Base-by-base conservation (phyloP, 2,329 filamentous ascomycete species). In the Alternaria tenuissima region DNA sequence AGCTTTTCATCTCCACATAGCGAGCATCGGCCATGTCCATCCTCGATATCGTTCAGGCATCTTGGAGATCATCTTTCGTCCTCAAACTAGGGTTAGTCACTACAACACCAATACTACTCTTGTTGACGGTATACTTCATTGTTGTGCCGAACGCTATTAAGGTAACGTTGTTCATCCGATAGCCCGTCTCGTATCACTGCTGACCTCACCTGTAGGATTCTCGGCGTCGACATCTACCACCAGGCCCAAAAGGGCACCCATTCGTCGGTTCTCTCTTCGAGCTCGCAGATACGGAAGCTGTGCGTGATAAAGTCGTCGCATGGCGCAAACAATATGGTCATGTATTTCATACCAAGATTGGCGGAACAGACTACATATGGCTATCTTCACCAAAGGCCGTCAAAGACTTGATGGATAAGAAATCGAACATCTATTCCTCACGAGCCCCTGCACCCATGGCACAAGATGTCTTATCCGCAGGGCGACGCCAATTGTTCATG, bases 321-420 rank as follows among this genome's bases (percentile, higher is more conserved):
- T 80, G 79, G 79, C 68, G 72, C 32, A 65, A 69, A 36, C 61
- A 78, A 66, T 79, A 78, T 54, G 79, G 79, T 7, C 69, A 78
- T 42, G 62, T 81, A 3, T 78, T 80, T 44, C 76, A 80, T 59
- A 79, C 78, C 16, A 79, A 79, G 58, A 74, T 81, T 9, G 79
- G 79, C 14, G 78, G 75, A 26, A 72, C 76, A 32, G 78, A 80
- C 62, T 81, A 76, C 55, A 71, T 81, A 41, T 81, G 77, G 77
- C 70, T 81, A 7, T 78, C 73, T 57, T 82, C 84, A 36, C 81
- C 83, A 0, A 82, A 81, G 75, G 76, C 80, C 1, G 84, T 85
- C 0, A 83, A 82, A 39, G 85, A 86, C 20, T 75, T 87, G n/a
- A 82, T 87, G 56, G 84, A 86, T 61, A 85, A 84, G 65, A 81